Percentiles rank a stretch among this genome's conserved stretches.
Conservation (phyloP, 2,329 filamentous ascomycete species). For the Amauroascus niger region DNA sequence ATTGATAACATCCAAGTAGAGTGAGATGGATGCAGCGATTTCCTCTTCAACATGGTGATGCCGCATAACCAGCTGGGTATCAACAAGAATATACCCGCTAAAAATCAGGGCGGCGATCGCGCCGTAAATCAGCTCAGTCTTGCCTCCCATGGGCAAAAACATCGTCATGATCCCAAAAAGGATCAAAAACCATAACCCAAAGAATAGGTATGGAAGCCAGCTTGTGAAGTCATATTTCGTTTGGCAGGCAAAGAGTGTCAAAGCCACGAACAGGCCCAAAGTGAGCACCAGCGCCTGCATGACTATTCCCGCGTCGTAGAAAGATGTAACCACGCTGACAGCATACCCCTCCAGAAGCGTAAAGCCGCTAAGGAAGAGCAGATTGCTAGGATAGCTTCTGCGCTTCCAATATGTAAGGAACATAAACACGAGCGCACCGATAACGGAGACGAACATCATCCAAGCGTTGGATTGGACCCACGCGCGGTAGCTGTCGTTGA, state of each 20-base stretch:
- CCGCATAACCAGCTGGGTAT: slow-evolving; percentile 90
- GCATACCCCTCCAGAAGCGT: slow-evolving; percentile 89
- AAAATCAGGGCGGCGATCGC: slow-evolving; percentile 77
- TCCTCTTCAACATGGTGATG: slow-evolving; percentile 98
- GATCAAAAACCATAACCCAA: slow-evolving; percentile 77
- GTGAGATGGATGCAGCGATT: slow-evolving; percentile 85
- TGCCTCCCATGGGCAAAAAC: slow-evolving; percentile 79
- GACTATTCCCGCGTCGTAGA: slow-evolving; percentile 75
- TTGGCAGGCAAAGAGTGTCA: slow-evolving; percentile 83
- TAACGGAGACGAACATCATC: slow-evolving; percentile 78
- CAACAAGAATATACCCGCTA: slow-evolving; percentile 87
- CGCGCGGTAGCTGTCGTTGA: slow-evolving; percentile 62
- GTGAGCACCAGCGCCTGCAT: slow-evolving; percentile 86
- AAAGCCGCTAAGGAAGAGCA: slow-evolving; percentile 83
- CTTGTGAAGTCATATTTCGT: slow-evolving; percentile 96
- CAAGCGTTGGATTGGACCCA: slow-evolving; percentile 82
- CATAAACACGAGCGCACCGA: slow-evolving; percentile 77
- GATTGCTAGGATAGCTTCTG: slow-evolving; percentile 88
- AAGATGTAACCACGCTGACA: slow-evolving; percentile 83
- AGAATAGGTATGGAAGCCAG: slow-evolving; percentile 94
- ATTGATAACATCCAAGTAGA: slow-evolving; percentile 96
- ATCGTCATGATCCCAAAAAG: slow-evolving; percentile 86
- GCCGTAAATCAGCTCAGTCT: slow-evolving; percentile 74
- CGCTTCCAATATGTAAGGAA: slow-evolving; percentile 88
- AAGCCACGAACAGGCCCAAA: slow-evolving; percentile 52